Conservation (phyloP, 768 basidiomycete genomes). For the Pleurotus sapidus region DNA sequence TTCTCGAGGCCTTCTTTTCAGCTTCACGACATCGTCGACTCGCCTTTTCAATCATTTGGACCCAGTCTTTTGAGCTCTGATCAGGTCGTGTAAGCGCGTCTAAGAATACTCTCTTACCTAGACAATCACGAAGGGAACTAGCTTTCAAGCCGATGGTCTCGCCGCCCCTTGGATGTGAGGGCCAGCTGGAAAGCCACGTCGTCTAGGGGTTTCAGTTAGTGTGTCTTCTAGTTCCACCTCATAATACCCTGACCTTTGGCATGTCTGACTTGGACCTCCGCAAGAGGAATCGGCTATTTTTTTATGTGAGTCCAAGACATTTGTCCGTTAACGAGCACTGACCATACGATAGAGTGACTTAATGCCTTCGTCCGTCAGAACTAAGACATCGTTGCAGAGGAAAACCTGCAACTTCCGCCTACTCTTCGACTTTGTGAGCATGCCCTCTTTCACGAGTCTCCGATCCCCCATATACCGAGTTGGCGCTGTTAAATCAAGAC, state of each 20-base stretch:
- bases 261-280: constrained; percentile 60
- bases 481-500: constrained; percentile 87
- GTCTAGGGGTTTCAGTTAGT: constrained; percentile 37
- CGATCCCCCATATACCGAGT: constrained; percentile 85
- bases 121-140: constrained; percentile 54
- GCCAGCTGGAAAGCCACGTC: constrained; percentile 65
- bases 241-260: background rate
- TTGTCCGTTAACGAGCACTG: constrained; percentile 19
- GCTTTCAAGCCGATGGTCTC: constrained; percentile 65
- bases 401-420: constrained; percentile 73
- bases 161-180: constrained; percentile 72
- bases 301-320: background rate
- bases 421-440: constrained; percentile 79
- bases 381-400: constrained; percentile 87
- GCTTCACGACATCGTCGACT: constrained; percentile 41
- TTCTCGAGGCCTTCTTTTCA: constrained; percentile 31
- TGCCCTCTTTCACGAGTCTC: constrained; percentile 75
- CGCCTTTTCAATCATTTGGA: constrained; percentile 36
- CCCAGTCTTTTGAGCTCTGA: constrained; percentile 25
- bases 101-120: constrained; percentile 25
- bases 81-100: background rate
- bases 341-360: constrained; percentile 84
- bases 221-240: background rate
- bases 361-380: constrained; percentile 73
- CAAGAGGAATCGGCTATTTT: constrained; percentile 68